These are phyloP conservation scores for Periconia sp. DNA, from an alignment of 2,329 filamentous ascomycete species.

Conservation along the genomic window DNA sequence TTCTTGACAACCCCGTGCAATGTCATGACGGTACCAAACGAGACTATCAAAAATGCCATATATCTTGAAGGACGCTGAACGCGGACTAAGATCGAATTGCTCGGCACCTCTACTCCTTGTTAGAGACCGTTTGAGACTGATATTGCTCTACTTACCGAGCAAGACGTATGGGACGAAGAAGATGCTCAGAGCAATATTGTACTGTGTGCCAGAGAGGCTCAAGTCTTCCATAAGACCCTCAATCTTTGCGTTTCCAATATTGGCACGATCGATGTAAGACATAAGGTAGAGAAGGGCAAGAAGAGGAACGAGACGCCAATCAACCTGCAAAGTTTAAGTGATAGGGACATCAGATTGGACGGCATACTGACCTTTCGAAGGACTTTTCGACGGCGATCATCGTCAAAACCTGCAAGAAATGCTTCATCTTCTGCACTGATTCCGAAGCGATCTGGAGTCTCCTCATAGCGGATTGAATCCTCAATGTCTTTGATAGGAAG, in stretches of 20 bases:
- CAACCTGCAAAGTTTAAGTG: slow-evolving; percentile 32
- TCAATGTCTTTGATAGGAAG: no score
- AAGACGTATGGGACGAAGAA: slow-evolving; percentile 61
- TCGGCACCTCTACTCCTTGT: background rate
- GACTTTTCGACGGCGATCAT: no score
- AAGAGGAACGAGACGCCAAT: slow-evolving; percentile 29
- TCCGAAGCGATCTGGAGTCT: no score
- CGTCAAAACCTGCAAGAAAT: no score
- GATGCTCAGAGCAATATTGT: slow-evolving; percentile 66
- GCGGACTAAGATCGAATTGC: background rate
- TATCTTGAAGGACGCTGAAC: slow-evolving; percentile 51
- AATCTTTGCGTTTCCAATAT: slow-evolving; percentile 53
- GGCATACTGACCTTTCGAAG: no score
- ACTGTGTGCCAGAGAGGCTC: slow-evolving; percentile 59
- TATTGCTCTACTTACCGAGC: slow-evolving; percentile 24
- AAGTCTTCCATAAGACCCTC: slow-evolving; percentile 31
- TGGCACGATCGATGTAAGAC: slow-evolving; percentile 39
- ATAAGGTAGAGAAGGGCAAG: slow-evolving; percentile 34
- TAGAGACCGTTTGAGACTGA: background rate
- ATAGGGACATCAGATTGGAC: no score
- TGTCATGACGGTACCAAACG: slow-evolving; percentile 51
- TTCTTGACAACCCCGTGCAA: slow-evolving; percentile 54
- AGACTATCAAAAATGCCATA: slow-evolving; percentile 49
- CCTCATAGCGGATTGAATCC: no score
- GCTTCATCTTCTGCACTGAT: no score